Conservation (phyloP, 2,329 filamentous ascomycete species). For the Beauveria caledonica region DNA sequence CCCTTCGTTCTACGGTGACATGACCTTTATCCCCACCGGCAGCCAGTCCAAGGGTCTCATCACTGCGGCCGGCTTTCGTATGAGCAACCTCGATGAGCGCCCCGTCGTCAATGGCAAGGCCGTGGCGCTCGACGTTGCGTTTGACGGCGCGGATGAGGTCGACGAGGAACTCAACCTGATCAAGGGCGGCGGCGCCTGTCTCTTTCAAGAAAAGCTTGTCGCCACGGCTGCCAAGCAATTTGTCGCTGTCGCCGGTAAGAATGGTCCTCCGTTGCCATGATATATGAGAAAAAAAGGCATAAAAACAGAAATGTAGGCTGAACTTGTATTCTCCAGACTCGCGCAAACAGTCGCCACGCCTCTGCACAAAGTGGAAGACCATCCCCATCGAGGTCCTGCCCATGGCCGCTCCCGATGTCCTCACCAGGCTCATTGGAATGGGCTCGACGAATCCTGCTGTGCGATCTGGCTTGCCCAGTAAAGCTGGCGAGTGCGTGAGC, state of each 20-base stretch:
- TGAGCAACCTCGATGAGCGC: conserved; percentile 70
- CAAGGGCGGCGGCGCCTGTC: conserved; percentile 93
- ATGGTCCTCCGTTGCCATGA: background rate
- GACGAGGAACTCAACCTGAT: conserved; percentile 93
- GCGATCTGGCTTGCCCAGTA: conserved; percentile 63
- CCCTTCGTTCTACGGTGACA: conserved; percentile 44
- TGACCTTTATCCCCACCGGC: conserved; percentile 87
- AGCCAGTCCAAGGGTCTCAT: conserved; percentile 87
- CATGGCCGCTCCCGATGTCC: conserved; percentile 68
- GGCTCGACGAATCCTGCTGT: conserved; percentile 65
- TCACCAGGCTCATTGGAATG: conserved; percentile 61
- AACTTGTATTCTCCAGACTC: conserved; percentile 51
- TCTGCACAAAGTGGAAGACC: conserved; percentile 69
- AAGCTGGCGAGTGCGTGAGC: conserved; percentile 67
- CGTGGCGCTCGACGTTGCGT: conserved; percentile 72
- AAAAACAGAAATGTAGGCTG: background rate
- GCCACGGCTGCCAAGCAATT: conserved; percentile 78
- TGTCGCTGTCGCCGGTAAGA: conserved; percentile 71
- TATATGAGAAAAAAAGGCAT: background rate
- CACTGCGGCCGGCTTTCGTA: conserved; percentile 64
- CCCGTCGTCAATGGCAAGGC: conserved; percentile 37
- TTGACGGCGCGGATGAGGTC: conserved; percentile 95
- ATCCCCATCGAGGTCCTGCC: conserved; percentile 94
- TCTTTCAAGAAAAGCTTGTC: conserved; percentile 97
- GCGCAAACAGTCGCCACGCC: conserved; percentile 72